Evolutionary conservation across 1,284 basidiomycete species (phyloP).

Genomic region (Irpex sp.): DNA sequence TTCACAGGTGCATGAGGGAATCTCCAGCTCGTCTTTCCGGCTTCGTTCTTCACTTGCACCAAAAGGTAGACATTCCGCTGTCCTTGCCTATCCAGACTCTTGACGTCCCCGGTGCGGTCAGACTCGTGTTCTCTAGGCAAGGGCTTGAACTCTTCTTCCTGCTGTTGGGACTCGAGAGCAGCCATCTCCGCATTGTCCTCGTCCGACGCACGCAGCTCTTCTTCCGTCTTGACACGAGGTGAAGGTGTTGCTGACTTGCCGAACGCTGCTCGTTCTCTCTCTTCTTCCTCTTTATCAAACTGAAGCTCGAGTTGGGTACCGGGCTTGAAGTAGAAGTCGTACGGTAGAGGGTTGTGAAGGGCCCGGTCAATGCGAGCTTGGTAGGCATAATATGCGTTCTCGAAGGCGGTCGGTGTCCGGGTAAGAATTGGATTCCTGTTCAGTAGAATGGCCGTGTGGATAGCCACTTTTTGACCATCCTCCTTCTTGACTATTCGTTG

Average conservation of each 20-base stretch:
- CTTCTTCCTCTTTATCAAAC: conserved; percentile 72
- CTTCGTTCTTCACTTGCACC: conserved; percentile 49
- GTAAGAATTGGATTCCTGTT: conserved; percentile 85
- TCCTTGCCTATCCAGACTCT: conserved; percentile 78
- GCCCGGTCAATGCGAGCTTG: conserved; percentile 82
- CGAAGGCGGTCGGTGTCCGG: conserved; percentile 73
- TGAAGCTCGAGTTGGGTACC: conserved; percentile 85
- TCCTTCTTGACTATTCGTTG: conserved; percentile 6
- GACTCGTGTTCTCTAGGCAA: conserved; percentile 59
- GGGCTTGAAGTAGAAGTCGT: conserved; percentile 94
- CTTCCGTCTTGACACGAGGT: conserved; percentile 8
- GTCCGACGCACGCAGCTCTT: conserved; percentile 16
- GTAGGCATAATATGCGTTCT: conserved; percentile 85
- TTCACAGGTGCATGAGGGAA: conserved; percentile 74
- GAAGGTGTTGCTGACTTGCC: conserved; percentile 32
- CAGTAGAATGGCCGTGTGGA: conserved; percentile 65
- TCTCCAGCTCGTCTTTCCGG: conserved; percentile 64
- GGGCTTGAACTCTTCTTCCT: conserved; percentile 60
- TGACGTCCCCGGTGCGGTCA: conserved; percentile 59
- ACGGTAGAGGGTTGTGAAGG: conserved; percentile 85
- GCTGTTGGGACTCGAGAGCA: conserved; percentile 33
- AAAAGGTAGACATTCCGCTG: conserved; percentile 87
- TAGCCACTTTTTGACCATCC: conserved; percentile 18
- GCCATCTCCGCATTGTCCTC: conserved; percentile 47
- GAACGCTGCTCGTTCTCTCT: conserved; percentile 68